Evolutionary conservation across 306 rosid genomes (phyloP).

Genomic region (Medicago ruthenica): DNA sequence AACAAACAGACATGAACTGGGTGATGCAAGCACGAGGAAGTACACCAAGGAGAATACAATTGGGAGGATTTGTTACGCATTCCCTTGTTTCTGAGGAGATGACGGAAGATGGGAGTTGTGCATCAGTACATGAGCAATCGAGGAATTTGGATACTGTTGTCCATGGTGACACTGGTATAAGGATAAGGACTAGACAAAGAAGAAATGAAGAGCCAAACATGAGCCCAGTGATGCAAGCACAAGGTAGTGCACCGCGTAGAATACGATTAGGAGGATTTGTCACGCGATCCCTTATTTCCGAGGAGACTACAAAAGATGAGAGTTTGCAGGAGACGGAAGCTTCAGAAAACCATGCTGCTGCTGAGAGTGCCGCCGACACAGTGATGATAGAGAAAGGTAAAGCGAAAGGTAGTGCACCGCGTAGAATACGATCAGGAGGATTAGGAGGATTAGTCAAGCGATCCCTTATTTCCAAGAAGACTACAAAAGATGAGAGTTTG

Average conservation of each 20-base stretch:
- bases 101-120: constrained; percentile 2
- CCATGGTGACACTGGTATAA: constrained; percentile 50
- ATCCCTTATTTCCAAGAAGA: constrained; percentile 26
- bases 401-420: constrained; percentile 61
- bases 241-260: constrained; percentile 68
- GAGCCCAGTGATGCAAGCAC: constrained; percentile 27
- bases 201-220: constrained; percentile 36
- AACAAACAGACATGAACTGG: constrained; percentile 29
- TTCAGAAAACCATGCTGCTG: constrained; percentile 41
- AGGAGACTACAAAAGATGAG: constrained; percentile 3
- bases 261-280: constrained; percentile 50
- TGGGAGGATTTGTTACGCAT: constrained; percentile 44
- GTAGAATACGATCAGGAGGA: constrained; percentile 70
- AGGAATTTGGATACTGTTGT: constrained; percentile 39
- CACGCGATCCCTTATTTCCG: constrained; percentile 25
- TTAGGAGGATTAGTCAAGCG: constrained; percentile 45
- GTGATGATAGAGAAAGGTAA: too few relatives aligned
- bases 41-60: constrained; percentile 68
- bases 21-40: constrained; percentile 33
- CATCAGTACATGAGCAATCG: constrained; percentile 45
- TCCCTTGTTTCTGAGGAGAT: constrained; percentile 28
- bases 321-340: not conserved
- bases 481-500: constrained; percentile 4
- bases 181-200: constrained; percentile 49
- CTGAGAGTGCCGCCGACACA: too few relatives aligned